phyloP scores from a whole-genome alignment of 257 asterid genomes.

The Salvia miltiorrhiza region DNA sequence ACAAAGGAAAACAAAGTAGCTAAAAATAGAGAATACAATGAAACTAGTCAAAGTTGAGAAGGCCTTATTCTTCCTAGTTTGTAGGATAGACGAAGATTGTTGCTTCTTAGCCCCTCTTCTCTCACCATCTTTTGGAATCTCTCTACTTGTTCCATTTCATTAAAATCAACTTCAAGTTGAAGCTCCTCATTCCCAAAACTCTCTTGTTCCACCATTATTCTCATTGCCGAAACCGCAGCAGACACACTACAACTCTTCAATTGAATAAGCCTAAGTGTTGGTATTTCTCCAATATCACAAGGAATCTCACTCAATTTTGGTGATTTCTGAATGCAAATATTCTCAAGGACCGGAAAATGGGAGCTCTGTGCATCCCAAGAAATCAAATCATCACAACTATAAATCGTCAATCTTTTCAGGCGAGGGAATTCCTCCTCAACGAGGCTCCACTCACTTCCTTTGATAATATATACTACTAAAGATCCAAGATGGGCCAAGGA shows the following conservation, averaged over 20 bases:
- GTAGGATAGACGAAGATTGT: no score
- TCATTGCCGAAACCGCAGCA: neutral
- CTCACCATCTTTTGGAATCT: no score
- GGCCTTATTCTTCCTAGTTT: no score
- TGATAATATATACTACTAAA: neutral
- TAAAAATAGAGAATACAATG: no score
- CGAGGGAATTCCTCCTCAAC: constrained; percentile 1
- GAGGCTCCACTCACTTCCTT: constrained; percentile 7
- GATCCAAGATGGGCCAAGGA: constrained; percentile 3
- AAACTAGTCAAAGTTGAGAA: no score
- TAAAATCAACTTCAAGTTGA: no score
- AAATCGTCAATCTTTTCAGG: neutral
- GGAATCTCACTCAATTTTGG: constrained; percentile 2
- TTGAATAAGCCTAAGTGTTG: neutral
- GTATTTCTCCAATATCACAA: constrained; percentile 14
- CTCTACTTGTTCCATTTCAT: no score
- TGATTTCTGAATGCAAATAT: neutral
- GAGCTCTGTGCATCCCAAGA: constrained; percentile 2
- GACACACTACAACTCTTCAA: neutral
- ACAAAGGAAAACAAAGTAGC: no score
- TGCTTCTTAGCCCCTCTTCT: no score
- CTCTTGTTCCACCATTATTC: constrained; percentile 10
- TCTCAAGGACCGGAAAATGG: neutral
- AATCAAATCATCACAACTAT: neutral
- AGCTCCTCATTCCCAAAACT: neutral